These are phyloP conservation scores for Sclerotinia borealis DNA, from an alignment of 2,329 filamentous ascomycete species.

Conservation along the genomic window DNA sequence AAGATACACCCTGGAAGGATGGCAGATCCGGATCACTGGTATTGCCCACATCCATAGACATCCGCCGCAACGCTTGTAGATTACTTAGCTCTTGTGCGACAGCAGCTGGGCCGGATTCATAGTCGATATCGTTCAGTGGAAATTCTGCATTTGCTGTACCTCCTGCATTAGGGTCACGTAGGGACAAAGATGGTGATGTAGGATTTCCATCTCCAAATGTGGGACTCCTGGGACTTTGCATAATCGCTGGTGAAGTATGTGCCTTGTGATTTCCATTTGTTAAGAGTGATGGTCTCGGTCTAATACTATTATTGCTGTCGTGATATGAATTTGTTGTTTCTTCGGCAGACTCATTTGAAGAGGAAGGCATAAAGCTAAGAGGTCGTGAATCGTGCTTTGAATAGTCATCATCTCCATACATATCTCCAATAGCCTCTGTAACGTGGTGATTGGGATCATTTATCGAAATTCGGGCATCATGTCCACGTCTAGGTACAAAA, in stretches of 20 bases:
- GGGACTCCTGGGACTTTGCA: slow-evolving; percentile 28
- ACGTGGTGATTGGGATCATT: slow-evolving; percentile 70
- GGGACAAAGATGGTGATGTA: slow-evolving; percentile 36
- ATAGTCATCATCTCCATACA: slow-evolving; percentile 58
- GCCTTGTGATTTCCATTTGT: slow-evolving; percentile 29
- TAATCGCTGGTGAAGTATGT: slow-evolving; percentile 29
- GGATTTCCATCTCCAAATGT: slow-evolving; percentile 32
- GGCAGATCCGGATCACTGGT: slow-evolving; percentile 66
- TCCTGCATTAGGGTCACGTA: slow-evolving; percentile 33
- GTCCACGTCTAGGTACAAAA: slow-evolving; percentile 32
- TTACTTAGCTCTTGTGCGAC: slow-evolving; percentile 69
- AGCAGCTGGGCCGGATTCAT: slow-evolving; percentile 65
- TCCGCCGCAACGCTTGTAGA: slow-evolving; percentile 64
- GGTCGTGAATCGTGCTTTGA: slow-evolving; percentile 49
- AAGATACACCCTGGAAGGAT: slow-evolving; percentile 57
- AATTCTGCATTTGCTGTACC: slow-evolving; percentile 55
- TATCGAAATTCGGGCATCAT: slow-evolving; percentile 37
- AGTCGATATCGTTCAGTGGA: slow-evolving; percentile 66
- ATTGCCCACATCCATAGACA: slow-evolving; percentile 70
- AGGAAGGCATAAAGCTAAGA: slow-evolving; percentile 49
- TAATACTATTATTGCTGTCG: slow-evolving; percentile 19
- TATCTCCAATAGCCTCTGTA: slow-evolving; percentile 67
- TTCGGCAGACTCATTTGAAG: slow-evolving; percentile 38
- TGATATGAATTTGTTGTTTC: slow-evolving; percentile 23
- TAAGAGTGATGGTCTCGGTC: slow-evolving; percentile 23